Conservation (phyloP, 2,329 filamentous ascomycete genomes). For the Monilinia vaccinii-corymbosi region DNA sequence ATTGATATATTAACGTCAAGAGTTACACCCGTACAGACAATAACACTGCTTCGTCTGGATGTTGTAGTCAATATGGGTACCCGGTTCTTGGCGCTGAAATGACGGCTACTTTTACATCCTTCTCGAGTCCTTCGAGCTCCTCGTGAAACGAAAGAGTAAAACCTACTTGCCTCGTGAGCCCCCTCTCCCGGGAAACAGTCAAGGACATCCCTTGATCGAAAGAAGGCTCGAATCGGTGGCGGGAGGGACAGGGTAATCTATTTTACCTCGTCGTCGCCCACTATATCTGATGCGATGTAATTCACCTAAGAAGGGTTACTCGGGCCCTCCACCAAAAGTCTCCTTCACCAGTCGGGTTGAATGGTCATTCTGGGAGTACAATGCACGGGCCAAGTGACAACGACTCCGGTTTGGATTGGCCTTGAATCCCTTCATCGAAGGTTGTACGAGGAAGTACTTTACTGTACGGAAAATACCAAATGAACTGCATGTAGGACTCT, state of each 20-base stretch:
- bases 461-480: neutral
- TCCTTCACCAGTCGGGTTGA: conserved; percentile 9
- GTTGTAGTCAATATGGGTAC: conserved; percentile 8
- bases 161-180: conserved; percentile 6
- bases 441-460: neutral
- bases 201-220: neutral
- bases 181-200: neutral
- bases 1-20: conserved; percentile 10
- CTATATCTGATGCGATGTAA: conserved; percentile 9
- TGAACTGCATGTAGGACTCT: neutral
- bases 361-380: neutral
- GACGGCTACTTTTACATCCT: conserved; percentile 5
- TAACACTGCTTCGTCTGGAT: neutral
- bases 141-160: conserved; percentile 2
- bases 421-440: neutral
- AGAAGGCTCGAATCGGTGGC: neutral
- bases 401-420: neutral
- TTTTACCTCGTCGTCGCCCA: conserved; percentile 7
- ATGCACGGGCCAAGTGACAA: conserved; percentile 2
- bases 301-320: neutral
- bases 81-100: conserved; percentile 7
- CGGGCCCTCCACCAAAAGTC: neutral
- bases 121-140: neutral
- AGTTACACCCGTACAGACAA: conserved; percentile 9
- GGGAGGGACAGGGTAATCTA: neutral